Base-by-base conservation (phyloP, 2,329 filamentous ascomycete genomes). In the Xylaria sp. region DNA sequence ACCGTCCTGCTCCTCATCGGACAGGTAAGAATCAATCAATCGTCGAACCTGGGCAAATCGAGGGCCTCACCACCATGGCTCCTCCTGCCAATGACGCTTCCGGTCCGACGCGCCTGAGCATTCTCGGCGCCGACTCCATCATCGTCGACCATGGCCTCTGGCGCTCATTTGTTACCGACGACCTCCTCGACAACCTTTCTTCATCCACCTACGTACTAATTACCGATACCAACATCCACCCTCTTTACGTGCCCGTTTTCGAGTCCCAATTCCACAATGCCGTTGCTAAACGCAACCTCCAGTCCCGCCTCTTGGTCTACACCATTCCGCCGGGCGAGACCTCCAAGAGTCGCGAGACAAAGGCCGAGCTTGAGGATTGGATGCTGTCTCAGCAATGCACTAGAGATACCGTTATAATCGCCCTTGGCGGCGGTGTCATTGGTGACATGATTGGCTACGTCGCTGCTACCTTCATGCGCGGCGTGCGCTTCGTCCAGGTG, bases 391-490 rank as follows among this genome's bases (percentile, higher is more conserved):
- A 96, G 69, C 87, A 88, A 87, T 99, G 94, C 78, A 96, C 92
- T 30, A 83, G 94, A 67, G 94, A 99, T 75, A 96, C 92, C 0
- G 90, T 99, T 65, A 87, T 99, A 60, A 90, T 99, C 72, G 94
- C 94, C 23, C 83, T 99, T 8, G 94, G 94, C 37, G 94, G 94
- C 65, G 94, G 94, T 59, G 94, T 99, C 62, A 97, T 99, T 75
- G 94, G 94, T 37, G 94, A 99, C 75, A 89, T 99, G 89, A 92
- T 96, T 64, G 94, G 94, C 55, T 99, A 96, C 73, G 92, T 97
- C 55, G 94, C 94, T 19, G 92, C 94, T 46, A 99, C 94, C 44
- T 99, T 97, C 77, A 99, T 99, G 94, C 88, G 94, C 67, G 94
- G 94, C 58, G 88, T 99, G 63, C 90, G 90, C 67, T 96, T 96